These are phyloP conservation scores for Cercospora janseana DNA, from an alignment of 2,329 filamentous ascomycete genomes.

Conservation along the genomic window DNA sequence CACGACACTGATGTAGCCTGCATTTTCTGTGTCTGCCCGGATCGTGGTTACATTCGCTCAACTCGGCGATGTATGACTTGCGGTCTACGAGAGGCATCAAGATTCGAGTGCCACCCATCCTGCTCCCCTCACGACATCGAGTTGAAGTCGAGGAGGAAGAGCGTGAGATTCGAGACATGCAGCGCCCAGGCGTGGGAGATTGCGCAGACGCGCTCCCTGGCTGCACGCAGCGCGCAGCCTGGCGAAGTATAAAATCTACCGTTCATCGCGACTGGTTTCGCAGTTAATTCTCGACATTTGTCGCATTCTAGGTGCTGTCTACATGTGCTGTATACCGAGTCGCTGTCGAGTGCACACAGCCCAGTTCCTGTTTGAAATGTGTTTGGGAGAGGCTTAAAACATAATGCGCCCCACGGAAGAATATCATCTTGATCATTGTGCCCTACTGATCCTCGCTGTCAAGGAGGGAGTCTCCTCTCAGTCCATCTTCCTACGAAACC, in stretches of 20 bases:
- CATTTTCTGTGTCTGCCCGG: too few species aligned
- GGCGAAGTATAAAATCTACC: not conserved
- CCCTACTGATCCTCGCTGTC: too few species aligned
- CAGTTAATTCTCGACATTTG: too few species aligned
- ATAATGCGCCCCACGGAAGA: too few species aligned
- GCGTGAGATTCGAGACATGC: too few species aligned
- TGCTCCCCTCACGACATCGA: not conserved
- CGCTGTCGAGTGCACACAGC: not conserved
- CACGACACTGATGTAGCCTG: too few species aligned
- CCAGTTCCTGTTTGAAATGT: too few species aligned
- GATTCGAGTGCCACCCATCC: not conserved
- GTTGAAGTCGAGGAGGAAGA: not conserved
- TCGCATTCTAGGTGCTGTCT: slow-evolving; percentile 2
- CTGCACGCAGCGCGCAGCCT: not conserved
- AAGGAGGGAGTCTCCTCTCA: too few species aligned
- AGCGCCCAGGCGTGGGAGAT: not conserved
- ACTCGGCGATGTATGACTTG: too few species aligned
- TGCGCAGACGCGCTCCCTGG: not conserved
- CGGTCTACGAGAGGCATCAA: not conserved
- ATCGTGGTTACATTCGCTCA: too few species aligned
- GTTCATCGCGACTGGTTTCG: not conserved
- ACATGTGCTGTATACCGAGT: not conserved
- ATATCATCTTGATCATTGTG: too few species aligned
- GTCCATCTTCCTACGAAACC: not conserved
- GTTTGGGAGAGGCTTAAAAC: too few species aligned